A percentile compares a stretch with the other conserved stretches of the same genome.
phyloP scores from a whole-genome alignment of 768 basidiomycete genomes.

The Tephrocybe sp. region DNA sequence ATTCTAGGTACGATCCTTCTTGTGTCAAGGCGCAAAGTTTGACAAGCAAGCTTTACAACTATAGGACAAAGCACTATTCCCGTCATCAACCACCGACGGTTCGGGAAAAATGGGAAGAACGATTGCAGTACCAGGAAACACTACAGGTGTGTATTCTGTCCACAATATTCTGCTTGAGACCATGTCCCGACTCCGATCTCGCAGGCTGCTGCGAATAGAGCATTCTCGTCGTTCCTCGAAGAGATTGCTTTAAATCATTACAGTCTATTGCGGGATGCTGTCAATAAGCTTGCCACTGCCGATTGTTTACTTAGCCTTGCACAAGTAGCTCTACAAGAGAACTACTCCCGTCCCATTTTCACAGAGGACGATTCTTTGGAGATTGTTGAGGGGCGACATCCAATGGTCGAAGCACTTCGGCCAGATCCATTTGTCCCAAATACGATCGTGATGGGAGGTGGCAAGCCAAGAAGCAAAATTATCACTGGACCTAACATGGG shows the following conservation, averaged over 20 bases:
- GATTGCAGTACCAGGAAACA: constrained; percentile 72
- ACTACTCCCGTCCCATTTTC: constrained; percentile 80
- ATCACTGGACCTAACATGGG: constrained; percentile 90
- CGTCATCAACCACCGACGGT: constrained; percentile 80
- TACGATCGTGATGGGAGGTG: constrained; percentile 62
- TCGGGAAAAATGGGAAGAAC: constrained; percentile 61
- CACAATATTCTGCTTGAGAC: neutral
- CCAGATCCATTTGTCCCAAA: constrained; percentile 88
- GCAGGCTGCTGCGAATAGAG: constrained; percentile 60
- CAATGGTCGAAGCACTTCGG: constrained; percentile 82
- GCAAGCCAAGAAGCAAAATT: constrained; percentile 54
- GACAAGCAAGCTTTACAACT: neutral
- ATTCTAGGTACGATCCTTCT: constrained; percentile 55
- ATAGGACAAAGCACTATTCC: constrained; percentile 69
- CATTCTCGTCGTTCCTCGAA: constrained; percentile 65
- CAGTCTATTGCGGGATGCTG: constrained; percentile 66
- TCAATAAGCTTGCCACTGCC: constrained; percentile 78
- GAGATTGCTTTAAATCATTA: constrained; percentile 74
- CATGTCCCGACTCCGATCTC: neutral
- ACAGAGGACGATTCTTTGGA: constrained; percentile 65
- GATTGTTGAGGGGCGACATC: constrained; percentile 86
- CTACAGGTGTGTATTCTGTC: constrained; percentile 40
- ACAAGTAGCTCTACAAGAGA: constrained; percentile 69
- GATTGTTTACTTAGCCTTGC: constrained; percentile 90
- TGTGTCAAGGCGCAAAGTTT: neutral